These are phyloP conservation scores for Ophiostoma ulmi DNA, from an alignment of 2,329 filamentous ascomycete genomes.

Conservation along the genomic window DNA sequence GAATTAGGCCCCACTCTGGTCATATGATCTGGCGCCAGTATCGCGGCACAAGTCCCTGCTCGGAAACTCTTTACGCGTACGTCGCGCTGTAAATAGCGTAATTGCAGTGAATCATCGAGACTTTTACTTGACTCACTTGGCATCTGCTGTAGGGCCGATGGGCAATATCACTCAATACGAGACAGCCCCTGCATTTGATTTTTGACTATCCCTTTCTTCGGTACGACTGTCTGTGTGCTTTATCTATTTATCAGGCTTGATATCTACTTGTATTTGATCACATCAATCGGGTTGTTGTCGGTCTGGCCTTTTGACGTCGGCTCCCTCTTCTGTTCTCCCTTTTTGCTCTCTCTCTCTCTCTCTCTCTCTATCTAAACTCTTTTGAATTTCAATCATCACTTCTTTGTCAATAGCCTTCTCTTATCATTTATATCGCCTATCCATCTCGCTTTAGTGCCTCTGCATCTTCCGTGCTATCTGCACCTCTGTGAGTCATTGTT, in stretches of 20 bases:
- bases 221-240: background rate
- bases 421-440: background rate
- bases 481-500: background rate
- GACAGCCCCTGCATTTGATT: slow-evolving; percentile 5
- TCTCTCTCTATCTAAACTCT: background rate
- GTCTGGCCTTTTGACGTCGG: background rate
- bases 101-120: background rate
- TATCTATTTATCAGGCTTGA: background rate
- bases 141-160: background rate
- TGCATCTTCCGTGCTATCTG: background rate
- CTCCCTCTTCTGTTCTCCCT: background rate
- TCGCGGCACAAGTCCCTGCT: slow-evolving; percentile 24
- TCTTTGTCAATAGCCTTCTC: background rate
- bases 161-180: slow-evolving; percentile 1
- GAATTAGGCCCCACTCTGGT: slow-evolving; percentile 21
- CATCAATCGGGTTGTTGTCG: background rate
- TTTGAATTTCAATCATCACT: background rate
- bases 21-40: slow-evolving; percentile 32
- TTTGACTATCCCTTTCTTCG: background rate
- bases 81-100: background rate
- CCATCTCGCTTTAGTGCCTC: no score
- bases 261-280: background rate
- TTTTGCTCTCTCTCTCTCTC: background rate
- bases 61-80: slow-evolving; percentile 11
- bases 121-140: background rate